Base-by-base conservation (phyloP, 345 rosid genomes). In the Citrus trifoliata region DNA sequence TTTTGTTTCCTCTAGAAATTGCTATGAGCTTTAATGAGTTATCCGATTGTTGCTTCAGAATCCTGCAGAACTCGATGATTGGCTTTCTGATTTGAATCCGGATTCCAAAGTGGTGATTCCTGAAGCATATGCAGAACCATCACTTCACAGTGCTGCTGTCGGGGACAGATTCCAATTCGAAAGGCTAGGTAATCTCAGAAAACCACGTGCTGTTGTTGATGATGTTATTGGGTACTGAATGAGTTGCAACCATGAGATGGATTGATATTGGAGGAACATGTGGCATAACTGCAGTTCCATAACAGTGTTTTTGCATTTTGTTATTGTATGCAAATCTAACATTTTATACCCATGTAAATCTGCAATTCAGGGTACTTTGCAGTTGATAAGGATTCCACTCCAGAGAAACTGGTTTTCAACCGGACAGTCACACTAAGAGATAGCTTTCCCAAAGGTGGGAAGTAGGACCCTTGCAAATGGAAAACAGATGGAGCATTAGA, bases 101-200 rank as follows among this genome's bases (percentile, higher is more conserved):
- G 80, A 86, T 30, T 96, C 98, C 67, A 93, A 93, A 86, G 71
- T 80, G 68, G 91, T 93, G 61, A 76, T 93, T 62, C 78, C 90
- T 79, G 74, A 78, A 80, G 94, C 95, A 9, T 91, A 78, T 81
- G 95, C 92, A 64, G 93, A 88, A 24, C 81, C 95, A 62, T 76
- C 87, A 42, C 90, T 96, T 67, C 67, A 70, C 79, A 81, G 82
- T 81, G 93, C 98, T 75, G 86, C 85, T 40, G 80, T 87, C 5
- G 94, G 93, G 71, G 94, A 92, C 70, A 85, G 77, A 40, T 96
- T 96, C 83, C 98, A 96, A 81, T 96, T 96, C 53, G 98, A 96
- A 84, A 87, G 98, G 80, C 98, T 94, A 51, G 98, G 99, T 96
- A 90, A 80, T 77, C 78, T 22, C 19, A 0, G 25, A 73, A 71